Conservation (phyloP, 2,329 filamentous ascomycete species). For the Neonectria ditissima region DNA sequence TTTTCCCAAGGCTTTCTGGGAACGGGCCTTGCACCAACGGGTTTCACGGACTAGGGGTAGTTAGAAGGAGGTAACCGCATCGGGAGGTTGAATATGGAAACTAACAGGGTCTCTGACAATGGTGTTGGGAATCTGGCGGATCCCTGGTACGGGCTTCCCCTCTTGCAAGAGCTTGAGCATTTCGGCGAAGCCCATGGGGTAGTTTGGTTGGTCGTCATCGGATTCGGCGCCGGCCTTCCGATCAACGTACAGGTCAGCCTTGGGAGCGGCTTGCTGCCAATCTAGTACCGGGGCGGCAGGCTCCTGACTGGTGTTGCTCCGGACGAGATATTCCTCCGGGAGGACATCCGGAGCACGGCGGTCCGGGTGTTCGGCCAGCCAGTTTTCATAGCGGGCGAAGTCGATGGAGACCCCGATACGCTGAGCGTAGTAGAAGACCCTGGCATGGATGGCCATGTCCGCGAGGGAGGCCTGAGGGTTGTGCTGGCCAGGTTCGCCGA, state of each 20-base stretch:
- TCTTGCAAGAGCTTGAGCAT: constrained; percentile 87
- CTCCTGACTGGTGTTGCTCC: constrained; percentile 19
- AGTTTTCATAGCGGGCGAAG: constrained; percentile 75
- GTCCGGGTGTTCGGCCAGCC: constrained; percentile 59
- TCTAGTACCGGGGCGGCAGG: constrained; percentile 43
- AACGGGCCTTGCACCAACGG: constrained; percentile 60
- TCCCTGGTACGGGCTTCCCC: constrained; percentile 86
- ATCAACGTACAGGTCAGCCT: constrained; percentile 60
- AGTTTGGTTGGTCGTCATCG: constrained; percentile 68
- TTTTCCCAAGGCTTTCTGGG: constrained; percentile 84
- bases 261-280: constrained; percentile 65
- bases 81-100: constrained; percentile 4
- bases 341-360: constrained; percentile 52
- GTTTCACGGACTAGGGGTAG: constrained; percentile 57
- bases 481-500: constrained; percentile 62
- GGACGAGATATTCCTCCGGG: constrained; percentile 48
- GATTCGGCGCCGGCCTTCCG: constrained; percentile 45
- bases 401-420: constrained; percentile 67
- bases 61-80: constrained; percentile 18
- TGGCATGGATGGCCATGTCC: constrained; percentile 74
- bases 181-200: constrained; percentile 85
- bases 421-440: constrained; percentile 73
- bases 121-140: constrained; percentile 86
- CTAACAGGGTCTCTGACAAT: constrained; percentile 77
- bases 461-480: constrained; percentile 62